A percentile compares a stretch with the other conserved stretches of the same genome.
phyloP scores from a whole-genome alignment of 2,329 filamentous ascomycete species.

The Trematosphaeria pertusa region DNA sequence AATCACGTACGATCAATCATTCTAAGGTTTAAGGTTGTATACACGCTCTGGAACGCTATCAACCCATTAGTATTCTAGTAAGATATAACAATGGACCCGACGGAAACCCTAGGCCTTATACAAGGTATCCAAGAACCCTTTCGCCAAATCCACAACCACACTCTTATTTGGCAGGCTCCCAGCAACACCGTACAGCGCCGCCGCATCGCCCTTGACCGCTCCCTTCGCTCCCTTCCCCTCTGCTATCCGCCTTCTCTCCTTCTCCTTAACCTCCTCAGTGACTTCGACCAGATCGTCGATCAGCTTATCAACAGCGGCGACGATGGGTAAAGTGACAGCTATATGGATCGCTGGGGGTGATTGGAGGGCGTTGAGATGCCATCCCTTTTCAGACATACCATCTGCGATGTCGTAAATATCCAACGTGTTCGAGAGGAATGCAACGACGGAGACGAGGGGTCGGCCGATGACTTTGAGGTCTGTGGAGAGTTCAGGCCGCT shows the following conservation, averaged over 20 bases:
- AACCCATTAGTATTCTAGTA: slow-evolving; percentile 4
- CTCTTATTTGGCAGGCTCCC: slow-evolving; percentile 95
- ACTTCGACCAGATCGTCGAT: slow-evolving; percentile 70
- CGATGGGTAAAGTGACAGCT: slow-evolving; percentile 88
- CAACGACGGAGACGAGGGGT: slow-evolving; percentile 88
- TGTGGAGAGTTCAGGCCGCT: slow-evolving; percentile 70
- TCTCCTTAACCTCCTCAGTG: slow-evolving; percentile 76
- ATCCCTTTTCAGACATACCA: slow-evolving; percentile 81
- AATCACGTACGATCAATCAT: too few species aligned
- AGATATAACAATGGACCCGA: too few species aligned
- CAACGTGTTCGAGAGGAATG: slow-evolving; percentile 82
- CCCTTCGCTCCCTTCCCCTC: slow-evolving; percentile 70
- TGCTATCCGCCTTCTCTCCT: slow-evolving; percentile 74
- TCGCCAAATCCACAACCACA: slow-evolving; percentile 88
- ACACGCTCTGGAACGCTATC: neutral
- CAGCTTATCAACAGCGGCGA: slow-evolving; percentile 79
- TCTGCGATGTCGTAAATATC: slow-evolving; percentile 96
- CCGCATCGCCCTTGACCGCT: slow-evolving; percentile 74
- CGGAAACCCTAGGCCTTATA: slow-evolving; percentile 85
- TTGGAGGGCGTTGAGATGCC: slow-evolving; percentile 96
- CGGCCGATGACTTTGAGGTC: slow-evolving; percentile 83
- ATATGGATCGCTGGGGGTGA: slow-evolving; percentile 91
- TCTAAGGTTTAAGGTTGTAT: neutral
- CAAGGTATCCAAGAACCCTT: slow-evolving; percentile 88
- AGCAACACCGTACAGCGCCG: slow-evolving; percentile 92